Evolutionary conservation across 2,329 filamentous ascomycete genomes (phyloP).

Genomic region (Exophiala lecanii-corni): DNA sequence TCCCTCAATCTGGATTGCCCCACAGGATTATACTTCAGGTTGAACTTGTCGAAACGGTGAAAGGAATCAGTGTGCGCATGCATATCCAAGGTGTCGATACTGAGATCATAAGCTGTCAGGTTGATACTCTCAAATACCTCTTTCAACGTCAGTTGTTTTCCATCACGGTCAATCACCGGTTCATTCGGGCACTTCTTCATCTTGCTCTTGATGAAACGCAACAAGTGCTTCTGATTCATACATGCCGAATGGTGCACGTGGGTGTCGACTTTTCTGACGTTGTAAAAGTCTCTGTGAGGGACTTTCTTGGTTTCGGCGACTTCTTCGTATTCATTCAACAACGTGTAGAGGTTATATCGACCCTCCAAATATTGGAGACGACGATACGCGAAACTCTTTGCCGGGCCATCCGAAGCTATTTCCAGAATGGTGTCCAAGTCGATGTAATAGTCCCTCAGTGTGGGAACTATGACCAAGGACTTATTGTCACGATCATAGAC

Average conservation of each 20-base stretch:
- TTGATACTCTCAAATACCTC: slow-evolving; percentile 98
- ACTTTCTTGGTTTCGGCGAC: slow-evolving; percentile 97
- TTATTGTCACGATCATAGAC: slow-evolving; percentile 67
- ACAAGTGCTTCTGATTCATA: slow-evolving; percentile 98
- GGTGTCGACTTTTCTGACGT: slow-evolving; percentile 96
- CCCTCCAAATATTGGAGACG: slow-evolving; percentile 92
- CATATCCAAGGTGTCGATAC: slow-evolving; percentile 98
- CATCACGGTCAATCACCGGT: slow-evolving; percentile 86
- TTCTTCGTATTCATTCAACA: slow-evolving; percentile 96
- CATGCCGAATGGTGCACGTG: slow-evolving; percentile 99
- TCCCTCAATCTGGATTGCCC: slow-evolving; percentile 91
- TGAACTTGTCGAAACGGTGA: slow-evolving; percentile 99
- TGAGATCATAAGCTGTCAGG: slow-evolving; percentile 92
- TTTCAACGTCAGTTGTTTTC: slow-evolving; percentile 80
- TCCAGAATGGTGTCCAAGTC: slow-evolving; percentile 82
- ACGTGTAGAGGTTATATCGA: slow-evolving; percentile 89
- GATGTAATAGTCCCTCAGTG: slow-evolving; percentile 91
- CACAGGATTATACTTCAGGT: slow-evolving; percentile 96
- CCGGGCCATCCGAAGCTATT: slow-evolving; percentile 91
- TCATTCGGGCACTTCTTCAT: slow-evolving; percentile 98
- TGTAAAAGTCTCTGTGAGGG: slow-evolving; percentile 97
- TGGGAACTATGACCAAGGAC: slow-evolving; percentile 80
- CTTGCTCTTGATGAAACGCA: slow-evolving; percentile 99
- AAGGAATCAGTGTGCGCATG: slow-evolving; percentile 98
- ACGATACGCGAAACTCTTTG: slow-evolving; percentile 94